Conservation (phyloP, 129 eudicot genomes). For the Glebionis coronaria region DNA sequence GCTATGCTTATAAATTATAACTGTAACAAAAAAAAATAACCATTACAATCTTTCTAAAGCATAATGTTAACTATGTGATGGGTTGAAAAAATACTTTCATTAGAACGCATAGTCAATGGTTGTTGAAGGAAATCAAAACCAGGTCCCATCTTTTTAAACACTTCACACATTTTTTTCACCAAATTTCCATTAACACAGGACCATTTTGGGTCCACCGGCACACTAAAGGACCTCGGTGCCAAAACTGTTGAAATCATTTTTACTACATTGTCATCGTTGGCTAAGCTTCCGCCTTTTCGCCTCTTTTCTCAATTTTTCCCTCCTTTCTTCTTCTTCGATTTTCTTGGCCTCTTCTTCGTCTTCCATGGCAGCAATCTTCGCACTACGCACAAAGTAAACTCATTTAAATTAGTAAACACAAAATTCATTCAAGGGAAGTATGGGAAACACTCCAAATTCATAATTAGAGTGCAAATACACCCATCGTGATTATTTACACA, state of each 20-base stretch:
- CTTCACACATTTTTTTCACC: slow-evolving; percentile 17
- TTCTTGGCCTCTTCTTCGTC: slow-evolving; percentile 72
- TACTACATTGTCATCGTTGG: slow-evolving; percentile 14
- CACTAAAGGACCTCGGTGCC: neutral
- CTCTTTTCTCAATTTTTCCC: slow-evolving; percentile 19
- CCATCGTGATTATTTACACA: neutral
- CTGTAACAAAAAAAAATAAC: slow-evolving; percentile 8
- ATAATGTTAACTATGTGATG: slow-evolving; percentile 5
- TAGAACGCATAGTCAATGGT: slow-evolving; percentile 12
- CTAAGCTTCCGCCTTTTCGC: slow-evolving; percentile 29
- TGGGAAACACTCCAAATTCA: too few species aligned
- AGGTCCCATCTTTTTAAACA: slow-evolving; percentile 17
- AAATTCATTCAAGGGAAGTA: neutral
- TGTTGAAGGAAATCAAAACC: slow-evolving; percentile 17
- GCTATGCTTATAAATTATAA: neutral
- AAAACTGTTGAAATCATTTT: neutral
- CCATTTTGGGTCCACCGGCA: slow-evolving; percentile 7
- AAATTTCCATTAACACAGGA: slow-evolving; percentile 10
- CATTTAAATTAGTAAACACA: neutral
- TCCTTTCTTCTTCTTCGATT: slow-evolving; percentile 58
- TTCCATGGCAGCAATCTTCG: slow-evolving; percentile 59
- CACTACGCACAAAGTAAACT: slow-evolving; percentile 43
- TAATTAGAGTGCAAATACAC: neutral
- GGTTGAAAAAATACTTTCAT: slow-evolving; percentile 1
- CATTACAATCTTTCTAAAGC: slow-evolving; percentile 16